Evolutionary conservation across 345 rosid species (phyloP).

Genomic region (Acer saccharum): DNA sequence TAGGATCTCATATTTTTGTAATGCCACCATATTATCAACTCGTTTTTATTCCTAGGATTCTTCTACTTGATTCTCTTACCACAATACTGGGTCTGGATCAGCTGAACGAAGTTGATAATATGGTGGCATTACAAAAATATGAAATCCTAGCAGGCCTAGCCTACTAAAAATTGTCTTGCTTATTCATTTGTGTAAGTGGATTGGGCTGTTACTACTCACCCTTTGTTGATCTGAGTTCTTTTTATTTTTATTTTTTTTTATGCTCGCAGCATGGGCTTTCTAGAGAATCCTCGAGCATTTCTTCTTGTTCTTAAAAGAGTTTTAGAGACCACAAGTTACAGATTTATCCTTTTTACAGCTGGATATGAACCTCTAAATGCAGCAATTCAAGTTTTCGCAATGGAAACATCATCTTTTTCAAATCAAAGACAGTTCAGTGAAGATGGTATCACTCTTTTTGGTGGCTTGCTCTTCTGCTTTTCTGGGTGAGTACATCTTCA

Average conservation of each 20-base stretch:
- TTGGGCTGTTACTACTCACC: not conserved
- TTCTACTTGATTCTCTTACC: not conserved
- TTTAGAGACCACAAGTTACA: conserved; percentile 41
- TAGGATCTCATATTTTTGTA: not conserved
- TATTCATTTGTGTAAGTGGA: conserved; percentile 1
- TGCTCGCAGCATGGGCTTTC: conserved; percentile 60
- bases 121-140: not conserved
- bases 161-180: not conserved
- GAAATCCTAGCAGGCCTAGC: not conserved
- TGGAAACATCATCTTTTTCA: conserved; percentile 26
- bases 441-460: conserved; percentile 44
- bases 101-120: too few relatives aligned
- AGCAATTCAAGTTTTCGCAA: conserved; percentile 35
- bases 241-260: conserved; percentile 6
- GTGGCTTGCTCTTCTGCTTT: conserved; percentile 53
- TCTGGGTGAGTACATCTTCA: conserved; percentile 46
- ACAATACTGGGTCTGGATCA: not conserved
- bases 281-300: conserved; percentile 55
- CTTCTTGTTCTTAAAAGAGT: conserved; percentile 48
- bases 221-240: conserved; percentile 14
- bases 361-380: conserved; percentile 56
- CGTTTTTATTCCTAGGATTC: not conserved
- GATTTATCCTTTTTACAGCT: conserved; percentile 62
- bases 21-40: too few relatives aligned
- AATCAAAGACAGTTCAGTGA: conserved; percentile 27